Percentiles rank a stretch among this genome's conserved stretches.
These are phyloP conservation scores for Neurospora sp. DNA, from an alignment of 2,329 filamentous ascomycete species.

Conservation along the genomic window DNA sequence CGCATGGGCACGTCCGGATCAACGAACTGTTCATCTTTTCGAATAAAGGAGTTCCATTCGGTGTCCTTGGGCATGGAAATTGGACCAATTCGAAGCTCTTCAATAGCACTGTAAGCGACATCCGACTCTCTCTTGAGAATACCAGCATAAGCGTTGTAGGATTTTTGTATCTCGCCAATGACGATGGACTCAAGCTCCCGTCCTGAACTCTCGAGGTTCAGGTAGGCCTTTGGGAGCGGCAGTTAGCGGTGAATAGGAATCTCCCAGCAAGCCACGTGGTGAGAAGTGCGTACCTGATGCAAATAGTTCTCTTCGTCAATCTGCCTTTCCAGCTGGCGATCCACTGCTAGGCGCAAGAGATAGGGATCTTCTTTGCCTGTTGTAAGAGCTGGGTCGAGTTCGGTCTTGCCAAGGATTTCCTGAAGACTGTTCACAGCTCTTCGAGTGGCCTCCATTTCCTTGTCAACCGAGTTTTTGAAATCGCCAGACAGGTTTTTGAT, in stretches of 20 bases:
- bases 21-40: slow-evolving; percentile 73
- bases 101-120: slow-evolving; percentile 64
- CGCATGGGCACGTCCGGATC: slow-evolving; percentile 74
- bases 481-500: slow-evolving; percentile 89
- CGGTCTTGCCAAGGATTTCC: slow-evolving; percentile 68
- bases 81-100: slow-evolving; percentile 73
- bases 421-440: slow-evolving; percentile 73
- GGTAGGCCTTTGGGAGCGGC: slow-evolving; percentile 56
- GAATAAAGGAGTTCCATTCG: slow-evolving; percentile 81
- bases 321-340: slow-evolving; percentile 83
- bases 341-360: slow-evolving; percentile 73
- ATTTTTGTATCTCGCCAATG: slow-evolving; percentile 94
- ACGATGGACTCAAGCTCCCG: slow-evolving; percentile 94
- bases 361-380: slow-evolving; percentile 89
- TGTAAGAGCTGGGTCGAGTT: slow-evolving; percentile 63
- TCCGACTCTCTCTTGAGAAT: slow-evolving; percentile 89
- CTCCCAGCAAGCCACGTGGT: neutral
- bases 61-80: slow-evolving; percentile 89
- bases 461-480: slow-evolving; percentile 94
- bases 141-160: slow-evolving; percentile 85
- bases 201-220: slow-evolving; percentile 89
- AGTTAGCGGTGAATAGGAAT: slow-evolving; percentile 9
- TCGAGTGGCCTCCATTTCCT: slow-evolving; percentile 79
- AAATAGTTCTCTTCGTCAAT: slow-evolving; percentile 97
- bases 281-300: slow-evolving; percentile 56